phyloP scores from a whole-genome alignment of 305 asterid species.

The Galium porrigens region DNA sequence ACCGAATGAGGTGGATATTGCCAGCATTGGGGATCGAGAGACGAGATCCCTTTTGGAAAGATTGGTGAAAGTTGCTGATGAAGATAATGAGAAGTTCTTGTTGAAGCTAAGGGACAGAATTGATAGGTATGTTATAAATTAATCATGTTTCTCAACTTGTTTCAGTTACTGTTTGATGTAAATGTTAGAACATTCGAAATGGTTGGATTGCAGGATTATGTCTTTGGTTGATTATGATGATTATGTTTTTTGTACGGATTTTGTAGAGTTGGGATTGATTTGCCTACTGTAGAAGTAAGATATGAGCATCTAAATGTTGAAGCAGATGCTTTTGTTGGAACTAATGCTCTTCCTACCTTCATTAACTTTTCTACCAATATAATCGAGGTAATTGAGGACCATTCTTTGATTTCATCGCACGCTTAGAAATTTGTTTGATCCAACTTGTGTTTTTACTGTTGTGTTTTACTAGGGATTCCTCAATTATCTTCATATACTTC shows the following conservation, averaged over 20 bases:
- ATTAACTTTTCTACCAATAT: constrained; percentile 29
- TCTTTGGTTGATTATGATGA: too few relatives aligned
- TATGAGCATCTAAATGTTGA: constrained; percentile 48
- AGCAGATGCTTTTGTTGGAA: constrained; percentile 42
- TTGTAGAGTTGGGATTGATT: constrained; percentile 59
- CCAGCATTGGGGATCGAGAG: constrained; percentile 34
- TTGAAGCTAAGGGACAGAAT: constrained; percentile 45
- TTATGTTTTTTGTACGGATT: neutral
- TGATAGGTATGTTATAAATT: constrained; percentile 32
- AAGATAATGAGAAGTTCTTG: constrained; percentile 68
- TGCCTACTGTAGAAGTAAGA: constrained; percentile 67
- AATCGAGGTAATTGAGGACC: constrained; percentile 32
- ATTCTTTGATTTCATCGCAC: neutral
- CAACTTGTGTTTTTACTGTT: neutral
- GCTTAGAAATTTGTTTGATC: neutral
- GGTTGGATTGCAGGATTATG: neutral
- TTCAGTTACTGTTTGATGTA: neutral
- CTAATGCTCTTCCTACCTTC: constrained; percentile 51
- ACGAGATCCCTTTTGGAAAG: constrained; percentile 34
- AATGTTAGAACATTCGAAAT: too few relatives aligned
- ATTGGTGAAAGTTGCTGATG: constrained; percentile 26
- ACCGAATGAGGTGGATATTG: constrained; percentile 34
- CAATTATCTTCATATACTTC: constrained; percentile 28
- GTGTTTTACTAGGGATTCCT: constrained; percentile 24
- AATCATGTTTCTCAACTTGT: neutral